Evolutionary conservation across 192 early-diverging fungal species (phyloP).

Genomic region (Allomyces macrogynus): DNA sequence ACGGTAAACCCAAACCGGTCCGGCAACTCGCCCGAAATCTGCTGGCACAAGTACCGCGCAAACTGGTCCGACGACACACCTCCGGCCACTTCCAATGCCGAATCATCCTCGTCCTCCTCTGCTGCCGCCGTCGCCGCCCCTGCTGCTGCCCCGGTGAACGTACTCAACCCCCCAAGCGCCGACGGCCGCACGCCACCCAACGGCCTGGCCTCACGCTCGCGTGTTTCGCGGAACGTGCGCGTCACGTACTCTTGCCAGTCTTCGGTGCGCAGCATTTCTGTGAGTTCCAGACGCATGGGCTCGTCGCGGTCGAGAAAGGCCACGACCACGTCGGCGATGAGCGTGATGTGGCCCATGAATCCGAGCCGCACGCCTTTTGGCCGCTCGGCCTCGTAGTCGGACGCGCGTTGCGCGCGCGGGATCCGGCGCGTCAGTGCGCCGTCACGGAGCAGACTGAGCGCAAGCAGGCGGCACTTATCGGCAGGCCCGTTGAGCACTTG

Average conservation of each 20-base stretch:
- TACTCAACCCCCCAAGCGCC: not conserved
- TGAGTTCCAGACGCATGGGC: slow-evolving; percentile 21
- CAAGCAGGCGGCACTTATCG: slow-evolving; percentile 6
- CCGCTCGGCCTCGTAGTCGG: slow-evolving; percentile 58
- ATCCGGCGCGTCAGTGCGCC: slow-evolving; percentile 69
- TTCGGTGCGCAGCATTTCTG: slow-evolving; percentile 15
- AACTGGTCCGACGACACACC: slow-evolving; percentile 18
- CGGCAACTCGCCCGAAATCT: slow-evolving; percentile 45
- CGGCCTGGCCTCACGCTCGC: slow-evolving; percentile 29
- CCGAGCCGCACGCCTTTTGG: slow-evolving; percentile 81
- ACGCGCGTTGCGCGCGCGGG: slow-evolving; percentile 56
- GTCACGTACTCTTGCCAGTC: slow-evolving; percentile 32
- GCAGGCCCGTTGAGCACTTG: slow-evolving; percentile 90
- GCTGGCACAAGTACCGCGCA: slow-evolving; percentile 46
- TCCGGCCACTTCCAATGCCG: not conserved
- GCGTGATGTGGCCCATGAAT: slow-evolving; percentile 97
- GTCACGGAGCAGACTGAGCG: slow-evolving; percentile 14
- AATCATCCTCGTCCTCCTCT: not conserved
- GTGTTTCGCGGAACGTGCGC: slow-evolving; percentile 23
- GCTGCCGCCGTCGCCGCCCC: not conserved
- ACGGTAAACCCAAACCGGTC: slow-evolving; percentile 46
- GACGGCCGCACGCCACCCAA: slow-evolving; percentile 27
- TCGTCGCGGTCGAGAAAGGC: slow-evolving; percentile 58
- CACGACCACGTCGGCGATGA: slow-evolving; percentile 86
- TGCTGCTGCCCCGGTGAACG: not conserved